Percentiles rank a stretch among this genome's conserved stretches.
phyloP scores from a whole-genome alignment of 805 yeast genomes.

The Barnettozyma wickerhamii region DNA sequence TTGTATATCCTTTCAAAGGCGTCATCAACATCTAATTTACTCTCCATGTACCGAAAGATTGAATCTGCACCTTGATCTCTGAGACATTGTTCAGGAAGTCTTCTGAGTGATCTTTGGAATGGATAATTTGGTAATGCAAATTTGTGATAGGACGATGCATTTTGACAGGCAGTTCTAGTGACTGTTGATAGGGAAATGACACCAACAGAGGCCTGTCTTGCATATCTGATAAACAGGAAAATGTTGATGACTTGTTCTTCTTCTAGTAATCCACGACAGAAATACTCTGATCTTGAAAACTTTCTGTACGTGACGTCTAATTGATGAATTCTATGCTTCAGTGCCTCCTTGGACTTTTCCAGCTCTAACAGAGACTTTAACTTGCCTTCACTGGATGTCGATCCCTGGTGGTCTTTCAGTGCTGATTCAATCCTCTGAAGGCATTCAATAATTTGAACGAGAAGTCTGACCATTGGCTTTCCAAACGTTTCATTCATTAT shows the following conservation, averaged over 20 bases:
- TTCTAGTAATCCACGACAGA: conserved; percentile 30
- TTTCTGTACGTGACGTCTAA: conserved; percentile 32
- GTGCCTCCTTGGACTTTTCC: conserved; percentile 13
- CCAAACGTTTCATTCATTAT: conserved; percentile 32
- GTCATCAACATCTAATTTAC: conserved; percentile 41
- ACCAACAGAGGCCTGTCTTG: conserved; percentile 37
- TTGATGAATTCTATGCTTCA: conserved; percentile 28
- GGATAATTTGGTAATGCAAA: conserved; percentile 34
- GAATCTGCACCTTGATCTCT: conserved; percentile 44
- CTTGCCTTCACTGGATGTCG: background rate
- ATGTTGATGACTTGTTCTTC: conserved; percentile 34
- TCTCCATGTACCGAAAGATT: conserved; percentile 38
- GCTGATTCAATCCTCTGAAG: conserved; percentile 22
- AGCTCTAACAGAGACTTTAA: conserved; percentile 3
- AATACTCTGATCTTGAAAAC: conserved; percentile 33
- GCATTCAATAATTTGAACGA: conserved; percentile 29
- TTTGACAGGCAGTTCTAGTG: conserved; percentile 10
- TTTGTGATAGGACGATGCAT: conserved; percentile 7
- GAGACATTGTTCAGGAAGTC: conserved; percentile 38
- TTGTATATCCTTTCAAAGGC: conserved; percentile 41
- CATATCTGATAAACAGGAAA: conserved; percentile 36
- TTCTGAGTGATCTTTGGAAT: conserved; percentile 33
- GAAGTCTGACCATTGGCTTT: conserved; percentile 25
- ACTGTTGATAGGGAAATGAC: conserved; percentile 26
- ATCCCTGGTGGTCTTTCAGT: background rate